phyloP scores from a whole-genome alignment of 163 green algal genomes.

The Chlorella variabilis region DNA sequence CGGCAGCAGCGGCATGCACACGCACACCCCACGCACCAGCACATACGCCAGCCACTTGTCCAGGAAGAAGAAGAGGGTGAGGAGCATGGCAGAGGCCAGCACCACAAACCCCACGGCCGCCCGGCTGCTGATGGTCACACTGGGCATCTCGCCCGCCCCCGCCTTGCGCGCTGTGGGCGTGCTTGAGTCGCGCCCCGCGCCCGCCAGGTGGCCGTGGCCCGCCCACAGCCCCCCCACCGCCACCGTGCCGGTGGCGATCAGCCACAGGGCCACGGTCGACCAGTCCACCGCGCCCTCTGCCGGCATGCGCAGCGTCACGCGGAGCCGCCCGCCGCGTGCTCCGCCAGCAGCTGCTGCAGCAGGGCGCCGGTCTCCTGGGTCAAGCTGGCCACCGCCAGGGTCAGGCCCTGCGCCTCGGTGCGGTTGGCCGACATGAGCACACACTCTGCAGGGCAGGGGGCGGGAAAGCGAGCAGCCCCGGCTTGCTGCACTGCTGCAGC shows the following conservation, averaged over 20 bases:
- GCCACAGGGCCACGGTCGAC: conserved; percentile 61
- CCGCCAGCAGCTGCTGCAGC: conserved; percentile 13
- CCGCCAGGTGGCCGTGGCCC: conserved; percentile 48
- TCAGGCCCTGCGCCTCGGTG: conserved; percentile 19
- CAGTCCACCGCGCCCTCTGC: neutral
- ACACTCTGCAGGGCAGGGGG: conserved; percentile 37
- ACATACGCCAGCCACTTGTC: conserved; percentile 69
- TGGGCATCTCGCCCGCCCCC: neutral
- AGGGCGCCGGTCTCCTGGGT: conserved; percentile 36
- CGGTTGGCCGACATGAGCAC: conserved; percentile 46
- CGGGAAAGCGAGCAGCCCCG: neutral
- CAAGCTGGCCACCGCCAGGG: conserved; percentile 50
- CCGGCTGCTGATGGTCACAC: conserved; percentile 55
- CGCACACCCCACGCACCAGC: conserved; percentile 57
- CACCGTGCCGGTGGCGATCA: conserved; percentile 74
- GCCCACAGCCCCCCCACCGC: conserved; percentile 63
- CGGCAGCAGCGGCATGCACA: too few species aligned
- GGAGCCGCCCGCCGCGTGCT: neutral
- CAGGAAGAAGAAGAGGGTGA: conserved; percentile 85
- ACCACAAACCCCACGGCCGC: conserved; percentile 75
- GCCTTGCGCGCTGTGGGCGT: neutral
- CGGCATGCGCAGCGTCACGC: conserved; percentile 17
- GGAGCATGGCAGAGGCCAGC: conserved; percentile 69
- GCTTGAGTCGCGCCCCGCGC: neutral
- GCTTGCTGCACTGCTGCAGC: too few species aligned